A percentile compares a stretch with the other conserved stretches of the same genome.
These are phyloP conservation scores for Metarhizium sp. DNA, from an alignment of 2,329 filamentous ascomycete genomes.

Conservation along the genomic window DNA sequence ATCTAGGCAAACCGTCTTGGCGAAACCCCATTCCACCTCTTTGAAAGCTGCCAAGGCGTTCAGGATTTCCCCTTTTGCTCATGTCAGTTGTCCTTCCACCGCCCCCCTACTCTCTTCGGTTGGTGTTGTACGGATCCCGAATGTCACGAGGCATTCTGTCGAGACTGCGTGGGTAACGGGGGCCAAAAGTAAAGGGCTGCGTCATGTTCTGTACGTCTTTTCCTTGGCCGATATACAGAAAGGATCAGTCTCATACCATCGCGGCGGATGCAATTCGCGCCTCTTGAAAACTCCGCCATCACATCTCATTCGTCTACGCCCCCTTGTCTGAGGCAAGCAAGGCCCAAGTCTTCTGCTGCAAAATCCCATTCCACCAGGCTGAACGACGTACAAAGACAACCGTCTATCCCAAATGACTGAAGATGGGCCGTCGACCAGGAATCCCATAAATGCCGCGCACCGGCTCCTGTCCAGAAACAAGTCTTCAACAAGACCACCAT, in stretches of 20 bases:
- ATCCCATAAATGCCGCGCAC: background rate
- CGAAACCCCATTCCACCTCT: too few relatives aligned
- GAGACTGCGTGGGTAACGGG: background rate
- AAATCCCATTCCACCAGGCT: background rate
- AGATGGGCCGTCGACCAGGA: background rate
- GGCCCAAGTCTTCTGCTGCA: too few relatives aligned
- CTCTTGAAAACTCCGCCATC: background rate
- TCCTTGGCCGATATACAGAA: too few relatives aligned
- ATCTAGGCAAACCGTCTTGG: too few relatives aligned
- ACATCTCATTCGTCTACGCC: background rate
- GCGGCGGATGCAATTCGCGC: too few relatives aligned
- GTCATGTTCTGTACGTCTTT: background rate
- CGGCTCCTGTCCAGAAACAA: background rate
- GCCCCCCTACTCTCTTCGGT: background rate
- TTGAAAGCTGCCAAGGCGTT: background rate
- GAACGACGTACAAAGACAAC: background rate
- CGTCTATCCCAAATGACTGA: background rate
- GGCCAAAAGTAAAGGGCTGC: background rate
- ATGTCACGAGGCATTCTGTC: background rate
- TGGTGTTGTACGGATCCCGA: background rate
- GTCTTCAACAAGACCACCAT: background rate
- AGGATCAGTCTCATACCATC: too few relatives aligned
- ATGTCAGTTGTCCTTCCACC: background rate
- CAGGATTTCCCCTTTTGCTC: background rate
- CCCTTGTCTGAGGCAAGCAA: background rate